Base-by-base conservation (phyloP, 345 rosid species). In the Eucalyptus paniculata region DNA sequence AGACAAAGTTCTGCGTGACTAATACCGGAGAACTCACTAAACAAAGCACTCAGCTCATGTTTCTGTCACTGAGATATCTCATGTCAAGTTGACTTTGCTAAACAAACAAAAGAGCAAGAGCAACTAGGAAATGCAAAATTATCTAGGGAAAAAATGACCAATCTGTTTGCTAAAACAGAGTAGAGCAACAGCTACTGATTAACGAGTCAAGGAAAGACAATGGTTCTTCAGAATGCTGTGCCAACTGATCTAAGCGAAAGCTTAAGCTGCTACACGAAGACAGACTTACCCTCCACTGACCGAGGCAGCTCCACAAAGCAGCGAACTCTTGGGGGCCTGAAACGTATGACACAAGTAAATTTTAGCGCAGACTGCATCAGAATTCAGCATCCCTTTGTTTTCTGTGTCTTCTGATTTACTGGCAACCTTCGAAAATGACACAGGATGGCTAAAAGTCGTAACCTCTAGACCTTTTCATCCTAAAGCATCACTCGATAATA, bases 301-400 rank as follows among this genome's bases (percentile, higher is more conserved):
- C 95, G 44, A 97, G 96, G 87, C 96, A 93, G 89, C 89, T 94
- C 97, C 97, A 94, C 49, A 96, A 92, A 86, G 93, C 96, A 83
- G 92, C 92, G 93, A 95, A 96, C 91, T 94, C 99, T 12, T 45
- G 88, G 8, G 94, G 95, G 87, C 97, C 98, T 94, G 93, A 47
- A 91, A 89, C 62, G 47, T 12, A 54, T 89, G 87, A 54, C 34
- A 62, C 34, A 6, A 6, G 42, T 56, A n/a, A 34, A 77, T 28
- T 18, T 50, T 40, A 49, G 44, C 45, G 4, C 37, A 50, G 28
- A 37, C 83, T 10, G 28, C 83, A 77, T 37, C 83, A 19, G 26
- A 72, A 72, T 72, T 72, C 44, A 9, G 13, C 82, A 18, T 34
- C 44, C 45, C 44, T 10, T 72, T 72, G 24, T 72, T 34, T 34